phyloP scores from a whole-genome alignment of 2,329 filamentous ascomycete genomes.

The Pseudofabraea citricarpa region DNA sequence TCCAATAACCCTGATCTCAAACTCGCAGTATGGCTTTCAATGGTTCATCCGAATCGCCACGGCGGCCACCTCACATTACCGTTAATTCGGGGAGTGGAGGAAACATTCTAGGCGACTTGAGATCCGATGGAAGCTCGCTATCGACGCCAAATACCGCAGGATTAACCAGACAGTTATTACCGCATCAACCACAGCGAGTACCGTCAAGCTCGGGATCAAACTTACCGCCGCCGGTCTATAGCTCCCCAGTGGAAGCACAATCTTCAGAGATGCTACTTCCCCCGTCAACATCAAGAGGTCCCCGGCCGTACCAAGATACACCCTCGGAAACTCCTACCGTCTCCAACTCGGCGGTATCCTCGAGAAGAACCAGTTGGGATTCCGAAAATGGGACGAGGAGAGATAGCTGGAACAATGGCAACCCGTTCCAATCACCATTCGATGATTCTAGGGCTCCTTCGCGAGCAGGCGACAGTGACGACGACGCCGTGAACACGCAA shows the following conservation, averaged over 20 bases:
- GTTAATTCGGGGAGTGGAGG: constrained; percentile 54
- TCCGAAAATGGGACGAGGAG: constrained; percentile 48
- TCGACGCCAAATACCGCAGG: constrained; percentile 13
- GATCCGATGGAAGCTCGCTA: constrained; percentile 32
- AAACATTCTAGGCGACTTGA: constrained; percentile 31
- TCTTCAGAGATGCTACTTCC: constrained; percentile 46
- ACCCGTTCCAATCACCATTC: constrained; percentile 45
- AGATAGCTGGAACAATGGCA: constrained; percentile 38
- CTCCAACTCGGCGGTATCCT: constrained; percentile 43
- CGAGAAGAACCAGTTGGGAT: constrained; percentile 60
- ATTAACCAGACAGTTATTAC: constrained; percentile 25
- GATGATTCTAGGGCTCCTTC: constrained; percentile 56
- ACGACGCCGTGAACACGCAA: constrained; percentile 64
- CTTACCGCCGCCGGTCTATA: constrained; percentile 15
- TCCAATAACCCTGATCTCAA: constrained; percentile 6
- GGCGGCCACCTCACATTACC: constrained; percentile 52
- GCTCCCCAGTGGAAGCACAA: constrained; percentile 17
- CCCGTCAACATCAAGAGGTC: constrained; percentile 38
- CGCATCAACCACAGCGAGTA: constrained; percentile 9
- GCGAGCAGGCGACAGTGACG: constrained; percentile 53
- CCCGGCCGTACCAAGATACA: constrained; percentile 46
- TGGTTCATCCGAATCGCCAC: constrained; percentile 7
- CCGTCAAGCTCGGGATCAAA: constrained; percentile 7
- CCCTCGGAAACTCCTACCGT: constrained; percentile 37
- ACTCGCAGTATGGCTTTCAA: constrained; percentile 13